phyloP scores from a whole-genome alignment of 208 protist species.

The Trypanosoma avium region DNA sequence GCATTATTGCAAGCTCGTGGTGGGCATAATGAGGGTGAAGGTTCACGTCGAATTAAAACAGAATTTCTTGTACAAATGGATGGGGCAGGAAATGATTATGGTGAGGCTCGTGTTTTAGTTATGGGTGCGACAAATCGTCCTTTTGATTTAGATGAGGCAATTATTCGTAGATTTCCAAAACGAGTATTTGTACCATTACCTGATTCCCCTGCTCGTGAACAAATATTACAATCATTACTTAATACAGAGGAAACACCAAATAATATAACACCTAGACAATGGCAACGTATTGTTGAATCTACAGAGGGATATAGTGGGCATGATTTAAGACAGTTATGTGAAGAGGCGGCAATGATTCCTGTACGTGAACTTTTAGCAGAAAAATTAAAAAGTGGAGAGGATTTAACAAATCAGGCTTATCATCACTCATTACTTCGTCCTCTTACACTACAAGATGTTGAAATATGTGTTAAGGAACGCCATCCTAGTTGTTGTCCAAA shows the following conservation, averaged over 20 bases:
- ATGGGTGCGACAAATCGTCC: slow-evolving; percentile 92
- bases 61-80: slow-evolving; percentile 98
- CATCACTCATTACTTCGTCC: slow-evolving; percentile 8
- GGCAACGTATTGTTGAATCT: slow-evolving; percentile 36
- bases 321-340: slow-evolving; percentile 27
- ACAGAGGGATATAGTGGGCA: slow-evolving; percentile 62
- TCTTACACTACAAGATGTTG: slow-evolving; percentile 22
- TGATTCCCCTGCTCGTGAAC: slow-evolving; percentile 28
- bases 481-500: slow-evolving; percentile 23
- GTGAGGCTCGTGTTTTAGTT: slow-evolving; percentile 58
- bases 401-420: slow-evolving; percentile 7
- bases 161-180: slow-evolving; percentile 85
- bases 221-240: slow-evolving; percentile 39
- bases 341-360: slow-evolving; percentile 29
- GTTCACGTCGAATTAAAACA: slow-evolving; percentile 97
- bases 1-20: slow-evolving; percentile 82
- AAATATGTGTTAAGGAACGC: slow-evolving; percentile 7
- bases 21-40: slow-evolving; percentile 68
- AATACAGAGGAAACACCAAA: slow-evolving; percentile 40
- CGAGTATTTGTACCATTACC: slow-evolving; percentile 87
- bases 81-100: slow-evolving; percentile 26
- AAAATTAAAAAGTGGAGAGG: slow-evolving; percentile 18
- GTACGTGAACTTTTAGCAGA: slow-evolving; percentile 23
- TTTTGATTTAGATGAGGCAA: slow-evolving; percentile 89
- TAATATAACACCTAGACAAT: slow-evolving; percentile 29